Conservation (phyloP, 164 flowering plant genomes). For the Stephania japonica region DNA sequence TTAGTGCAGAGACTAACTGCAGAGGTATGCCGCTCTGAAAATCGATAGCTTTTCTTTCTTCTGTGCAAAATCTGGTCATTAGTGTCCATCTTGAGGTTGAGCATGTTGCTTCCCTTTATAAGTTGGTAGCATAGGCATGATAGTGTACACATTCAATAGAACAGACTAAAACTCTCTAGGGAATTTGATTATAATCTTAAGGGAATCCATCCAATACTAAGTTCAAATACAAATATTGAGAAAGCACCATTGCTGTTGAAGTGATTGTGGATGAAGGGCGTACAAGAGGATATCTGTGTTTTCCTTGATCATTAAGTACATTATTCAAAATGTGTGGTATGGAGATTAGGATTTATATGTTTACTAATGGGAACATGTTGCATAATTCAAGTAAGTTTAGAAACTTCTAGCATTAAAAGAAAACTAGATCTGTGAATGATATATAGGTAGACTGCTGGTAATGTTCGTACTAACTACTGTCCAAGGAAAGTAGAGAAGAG, state of each 20-base stretch:
- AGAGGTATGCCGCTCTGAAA: conserved; percentile 48
- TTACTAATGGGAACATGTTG: too few relatives aligned
- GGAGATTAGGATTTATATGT: neutral
- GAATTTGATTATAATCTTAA: neutral
- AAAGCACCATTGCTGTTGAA: neutral
- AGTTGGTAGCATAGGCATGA: neutral
- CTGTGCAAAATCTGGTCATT: neutral
- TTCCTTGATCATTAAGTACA: neutral
- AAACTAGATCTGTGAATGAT: neutral
- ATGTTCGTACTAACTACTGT: neutral
- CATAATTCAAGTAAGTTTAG: too few relatives aligned
- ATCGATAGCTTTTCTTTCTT: neutral
- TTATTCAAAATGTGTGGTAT: neutral
- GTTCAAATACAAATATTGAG: neutral
- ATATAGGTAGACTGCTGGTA: neutral
- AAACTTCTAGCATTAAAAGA: too few relatives aligned
- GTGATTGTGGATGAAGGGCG: neutral
- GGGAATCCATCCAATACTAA: neutral
- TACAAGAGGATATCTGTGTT: neutral
- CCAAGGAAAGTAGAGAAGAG: neutral
- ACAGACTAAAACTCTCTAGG: neutral
- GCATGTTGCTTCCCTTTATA: neutral
- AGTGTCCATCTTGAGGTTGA: neutral
- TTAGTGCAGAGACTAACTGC: conserved; percentile 44
- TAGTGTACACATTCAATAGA: neutral